These are phyloP conservation scores for Candida silvatica DNA, from an alignment of 805 yeast genomes.

Conservation along the genomic window DNA sequence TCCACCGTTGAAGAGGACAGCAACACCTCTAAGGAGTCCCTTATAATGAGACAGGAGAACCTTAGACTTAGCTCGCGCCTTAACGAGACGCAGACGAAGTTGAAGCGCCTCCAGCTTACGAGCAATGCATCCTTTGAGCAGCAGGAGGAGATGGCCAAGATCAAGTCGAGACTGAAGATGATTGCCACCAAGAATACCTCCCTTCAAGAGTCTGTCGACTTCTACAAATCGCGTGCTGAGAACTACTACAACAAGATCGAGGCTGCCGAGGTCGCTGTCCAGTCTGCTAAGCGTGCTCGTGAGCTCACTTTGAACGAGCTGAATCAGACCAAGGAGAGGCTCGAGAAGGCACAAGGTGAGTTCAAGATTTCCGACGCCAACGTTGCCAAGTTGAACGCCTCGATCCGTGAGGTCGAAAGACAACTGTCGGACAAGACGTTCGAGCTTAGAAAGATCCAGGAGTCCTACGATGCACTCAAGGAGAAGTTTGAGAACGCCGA, in stretches of 20 bases:
- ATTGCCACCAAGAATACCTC: slow-evolving; percentile 48
- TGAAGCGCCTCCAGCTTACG: slow-evolving; percentile 21
- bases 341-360: slow-evolving; percentile 44
- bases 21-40: slow-evolving; percentile 14
- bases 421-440: slow-evolving; percentile 47
- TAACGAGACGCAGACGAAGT: slow-evolving; percentile 26
- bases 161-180: slow-evolving; percentile 50
- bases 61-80: slow-evolving; percentile 25
- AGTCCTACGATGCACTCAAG: slow-evolving; percentile 38
- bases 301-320: slow-evolving; percentile 43
- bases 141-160: slow-evolving; percentile 30
- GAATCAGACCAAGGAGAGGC: slow-evolving; percentile 36
- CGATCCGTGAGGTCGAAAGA: slow-evolving; percentile 44
- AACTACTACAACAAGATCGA: slow-evolving; percentile 68
- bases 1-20: slow-evolving; percentile 9
- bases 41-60: slow-evolving; percentile 24
- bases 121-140: slow-evolving; percentile 22
- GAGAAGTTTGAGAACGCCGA: slow-evolving; percentile 42
- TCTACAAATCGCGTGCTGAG: slow-evolving; percentile 67
- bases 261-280: slow-evolving; percentile 66
- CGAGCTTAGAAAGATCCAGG: slow-evolving; percentile 41
- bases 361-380: slow-evolving; percentile 43
- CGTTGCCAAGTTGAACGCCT: slow-evolving; percentile 42
- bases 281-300: slow-evolving; percentile 56
- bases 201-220: slow-evolving; percentile 41